phyloP scores from a whole-genome alignment of 2,329 filamentous ascomycete genomes.

The Pseudopyricularia javanii region DNA sequence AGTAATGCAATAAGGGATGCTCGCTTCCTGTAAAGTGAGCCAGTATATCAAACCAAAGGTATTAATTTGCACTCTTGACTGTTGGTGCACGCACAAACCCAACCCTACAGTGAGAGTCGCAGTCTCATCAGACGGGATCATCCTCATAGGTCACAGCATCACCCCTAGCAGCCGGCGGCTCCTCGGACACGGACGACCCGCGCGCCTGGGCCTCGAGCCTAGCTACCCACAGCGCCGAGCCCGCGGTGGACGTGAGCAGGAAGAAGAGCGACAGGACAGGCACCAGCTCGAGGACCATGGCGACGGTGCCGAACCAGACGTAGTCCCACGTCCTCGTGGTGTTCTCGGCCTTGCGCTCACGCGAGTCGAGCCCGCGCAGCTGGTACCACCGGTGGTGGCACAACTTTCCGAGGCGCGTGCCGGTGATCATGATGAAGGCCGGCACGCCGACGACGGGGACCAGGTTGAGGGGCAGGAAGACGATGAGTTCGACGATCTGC shows the following conservation, averaged over 20 bases:
- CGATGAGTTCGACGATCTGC: constrained; percentile 77
- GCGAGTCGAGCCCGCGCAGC: constrained; percentile 60
- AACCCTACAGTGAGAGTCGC: not conserved
- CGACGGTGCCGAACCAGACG: constrained; percentile 83
- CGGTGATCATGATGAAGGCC: constrained; percentile 78
- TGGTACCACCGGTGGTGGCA: constrained; percentile 88
- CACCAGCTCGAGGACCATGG: constrained; percentile 65
- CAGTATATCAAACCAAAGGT: too few relatives aligned
- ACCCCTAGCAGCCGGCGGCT: constrained; percentile 53
- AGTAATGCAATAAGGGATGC: too few relatives aligned
- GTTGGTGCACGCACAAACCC: not conserved
- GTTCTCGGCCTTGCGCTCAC: constrained; percentile 61
- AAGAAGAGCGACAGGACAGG: constrained; percentile 92
- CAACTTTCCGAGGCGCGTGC: constrained; percentile 75
- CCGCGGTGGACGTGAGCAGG: constrained; percentile 73
- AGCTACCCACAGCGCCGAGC: constrained; percentile 76
- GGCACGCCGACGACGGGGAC: constrained; percentile 74
- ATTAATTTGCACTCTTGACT: too few relatives aligned
- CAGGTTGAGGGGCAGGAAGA: constrained; percentile 74
- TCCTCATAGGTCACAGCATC: constrained; percentile 26
- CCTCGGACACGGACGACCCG: constrained; percentile 10
- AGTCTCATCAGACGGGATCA: constrained; percentile 7
- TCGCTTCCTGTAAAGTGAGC: too few relatives aligned
- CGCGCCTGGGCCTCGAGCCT: constrained; percentile 53
- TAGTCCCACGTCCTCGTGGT: constrained; percentile 65